Percentiles rank a stretch among this genome's conserved stretches.
Conservation (phyloP, 2,329 filamentous ascomycete species). For the Fusarium equiseti region DNA sequence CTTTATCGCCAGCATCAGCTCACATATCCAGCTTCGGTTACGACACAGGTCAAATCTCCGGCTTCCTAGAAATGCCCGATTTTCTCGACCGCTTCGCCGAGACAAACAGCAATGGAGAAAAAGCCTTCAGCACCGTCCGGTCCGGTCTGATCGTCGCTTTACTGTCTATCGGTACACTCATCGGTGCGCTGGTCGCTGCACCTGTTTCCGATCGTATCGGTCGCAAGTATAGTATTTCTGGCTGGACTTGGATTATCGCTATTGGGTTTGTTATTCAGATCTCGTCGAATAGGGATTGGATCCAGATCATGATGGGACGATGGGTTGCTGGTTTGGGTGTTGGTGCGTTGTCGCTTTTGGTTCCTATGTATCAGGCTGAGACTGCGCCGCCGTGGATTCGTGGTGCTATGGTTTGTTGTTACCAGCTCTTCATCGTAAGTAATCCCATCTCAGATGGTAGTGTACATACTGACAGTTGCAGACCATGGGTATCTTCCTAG, state of each 20-base stretch:
- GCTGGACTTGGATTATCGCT: conserved; percentile 70
- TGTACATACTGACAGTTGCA: neutral
- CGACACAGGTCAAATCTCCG: conserved; percentile 67
- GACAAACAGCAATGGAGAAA: conserved; percentile 52
- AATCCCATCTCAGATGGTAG: too few species aligned
- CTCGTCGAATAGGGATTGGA: conserved; percentile 66
- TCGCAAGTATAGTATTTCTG: conserved; percentile 71
- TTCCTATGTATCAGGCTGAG: conserved; percentile 82
- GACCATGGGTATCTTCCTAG: conserved; percentile 70
- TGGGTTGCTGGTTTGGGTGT: conserved; percentile 76
- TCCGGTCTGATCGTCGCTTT: conserved; percentile 71
- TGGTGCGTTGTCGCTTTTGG: conserved; percentile 72
- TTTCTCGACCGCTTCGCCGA: conserved; percentile 66
- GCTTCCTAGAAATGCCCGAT: conserved; percentile 69
- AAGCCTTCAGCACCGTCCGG: conserved; percentile 64
- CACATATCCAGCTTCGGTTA: conserved; percentile 54
- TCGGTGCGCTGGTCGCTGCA: conserved; percentile 70
- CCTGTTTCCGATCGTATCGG: conserved; percentile 75
- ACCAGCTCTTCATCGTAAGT: conserved; percentile 76
- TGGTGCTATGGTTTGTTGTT: conserved; percentile 73
- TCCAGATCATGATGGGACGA: conserved; percentile 74
- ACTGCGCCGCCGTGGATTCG: conserved; percentile 75
- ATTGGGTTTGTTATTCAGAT: conserved; percentile 78
- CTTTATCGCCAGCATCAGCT: neutral
- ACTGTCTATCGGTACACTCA: conserved; percentile 69